phyloP scores from a whole-genome alignment of 371 early-diverging fungal genomes.

The Mortierella sp. region DNA sequence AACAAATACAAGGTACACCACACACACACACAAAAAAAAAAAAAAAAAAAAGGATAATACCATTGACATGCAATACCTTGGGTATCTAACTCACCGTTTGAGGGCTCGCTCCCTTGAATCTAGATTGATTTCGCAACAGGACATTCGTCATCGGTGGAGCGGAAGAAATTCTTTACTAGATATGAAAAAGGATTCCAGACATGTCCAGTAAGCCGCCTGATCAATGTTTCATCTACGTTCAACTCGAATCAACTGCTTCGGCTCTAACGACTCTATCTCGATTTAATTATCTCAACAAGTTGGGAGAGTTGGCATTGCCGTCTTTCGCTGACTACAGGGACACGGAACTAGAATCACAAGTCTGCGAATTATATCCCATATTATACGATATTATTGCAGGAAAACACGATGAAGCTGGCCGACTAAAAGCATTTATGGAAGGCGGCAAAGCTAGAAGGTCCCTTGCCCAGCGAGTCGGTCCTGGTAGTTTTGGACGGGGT shows the following conservation, averaged over 20 bases:
- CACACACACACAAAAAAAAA: too few relatives aligned
- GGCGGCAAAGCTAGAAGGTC: slow-evolving; percentile 32
- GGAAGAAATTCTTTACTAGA: slow-evolving; percentile 41
- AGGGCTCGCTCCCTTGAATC: not conserved
- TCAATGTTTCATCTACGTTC: not conserved
- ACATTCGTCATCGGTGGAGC: slow-evolving; percentile 27
- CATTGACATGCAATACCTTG: not conserved
- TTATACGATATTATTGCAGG: slow-evolving; percentile 36
- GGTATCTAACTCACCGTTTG: not conserved
- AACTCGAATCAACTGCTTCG: not conserved
- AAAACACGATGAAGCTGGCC: slow-evolving; percentile 24
- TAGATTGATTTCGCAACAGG: slow-evolving; percentile 39
- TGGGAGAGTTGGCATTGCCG: slow-evolving; percentile 27
- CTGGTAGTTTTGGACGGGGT: slow-evolving; percentile 28
- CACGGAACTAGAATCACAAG: slow-evolving; percentile 20
- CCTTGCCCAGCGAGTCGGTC: slow-evolving; percentile 38
- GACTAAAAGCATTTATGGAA: slow-evolving; percentile 29
- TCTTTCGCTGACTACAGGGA: slow-evolving; percentile 14
- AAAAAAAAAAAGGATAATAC: too few relatives aligned
- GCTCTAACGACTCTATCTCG: not conserved
- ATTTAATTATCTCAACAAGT: slow-evolving; percentile 7
- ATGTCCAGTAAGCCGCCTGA: slow-evolving; percentile 29
- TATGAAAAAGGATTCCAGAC: slow-evolving; percentile 43
- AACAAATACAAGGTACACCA: slow-evolving; percentile 55
- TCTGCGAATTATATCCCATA: slow-evolving; percentile 18